These are phyloP conservation scores for Morella rubra DNA, from an alignment of 306 rosid genomes.

Conservation along the genomic window DNA sequence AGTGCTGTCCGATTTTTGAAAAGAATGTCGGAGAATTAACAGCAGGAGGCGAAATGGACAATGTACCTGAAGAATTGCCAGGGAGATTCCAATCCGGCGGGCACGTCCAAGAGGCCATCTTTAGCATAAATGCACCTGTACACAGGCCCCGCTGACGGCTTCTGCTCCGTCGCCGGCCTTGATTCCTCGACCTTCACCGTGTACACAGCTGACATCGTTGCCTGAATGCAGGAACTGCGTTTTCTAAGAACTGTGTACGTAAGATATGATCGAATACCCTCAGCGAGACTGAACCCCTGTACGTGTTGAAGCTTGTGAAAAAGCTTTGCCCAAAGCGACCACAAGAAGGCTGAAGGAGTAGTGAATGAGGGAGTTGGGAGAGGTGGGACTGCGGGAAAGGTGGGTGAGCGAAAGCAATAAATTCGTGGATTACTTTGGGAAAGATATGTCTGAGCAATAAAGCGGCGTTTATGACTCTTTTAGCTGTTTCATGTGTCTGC, in stretches of 20 bases:
- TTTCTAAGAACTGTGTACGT: slow-evolving; percentile 1
- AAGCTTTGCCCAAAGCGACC: slow-evolving; percentile 6
- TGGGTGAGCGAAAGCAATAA: slow-evolving; percentile 61
- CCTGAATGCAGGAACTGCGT: slow-evolving; percentile 23
- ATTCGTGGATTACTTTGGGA: slow-evolving; percentile 20
- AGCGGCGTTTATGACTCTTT: slow-evolving; percentile 31
- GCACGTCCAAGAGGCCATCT: slow-evolving; percentile 63
- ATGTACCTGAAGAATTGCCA: slow-evolving; percentile 87
- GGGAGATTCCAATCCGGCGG: slow-evolving; percentile 62
- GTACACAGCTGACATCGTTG: slow-evolving; percentile 43
- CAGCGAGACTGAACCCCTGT: too few relatives aligned
- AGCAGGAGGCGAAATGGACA: neutral
- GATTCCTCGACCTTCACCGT: slow-evolving; percentile 69
- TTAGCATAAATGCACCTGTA: slow-evolving; percentile 82
- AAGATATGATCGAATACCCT: neutral
- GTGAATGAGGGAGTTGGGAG: slow-evolving; percentile 2
- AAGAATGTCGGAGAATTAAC: neutral
- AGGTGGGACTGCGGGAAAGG: slow-evolving; percentile 7
- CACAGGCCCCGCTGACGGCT: slow-evolving; percentile 78
- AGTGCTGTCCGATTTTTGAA: neutral
- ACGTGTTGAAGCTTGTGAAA: neutral
- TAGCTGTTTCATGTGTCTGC: neutral
- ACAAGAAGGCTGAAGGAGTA: slow-evolving; percentile 1
- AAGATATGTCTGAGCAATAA: slow-evolving; percentile 18
- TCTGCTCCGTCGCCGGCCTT: slow-evolving; percentile 35